phyloP scores from a whole-genome alignment of 2,329 filamentous ascomycete species.

The Ophiocordyceps australis region DNA sequence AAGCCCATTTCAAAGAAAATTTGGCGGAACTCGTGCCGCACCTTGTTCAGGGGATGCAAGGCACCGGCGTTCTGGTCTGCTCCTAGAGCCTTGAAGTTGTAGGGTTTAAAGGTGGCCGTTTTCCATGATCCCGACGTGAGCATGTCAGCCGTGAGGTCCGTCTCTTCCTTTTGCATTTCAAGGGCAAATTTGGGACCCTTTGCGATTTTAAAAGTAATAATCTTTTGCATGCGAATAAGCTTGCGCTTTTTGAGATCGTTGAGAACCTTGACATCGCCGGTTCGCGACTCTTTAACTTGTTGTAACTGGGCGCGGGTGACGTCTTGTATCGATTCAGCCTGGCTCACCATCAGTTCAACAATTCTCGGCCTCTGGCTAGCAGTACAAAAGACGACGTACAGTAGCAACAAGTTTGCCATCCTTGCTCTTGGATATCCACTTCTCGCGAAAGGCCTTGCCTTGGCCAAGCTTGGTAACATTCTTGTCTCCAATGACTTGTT shows the following conservation, averaged over 20 bases:
- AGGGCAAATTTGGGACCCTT: slow-evolving; percentile 82
- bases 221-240: slow-evolving; percentile 67
- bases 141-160: slow-evolving; percentile 90
- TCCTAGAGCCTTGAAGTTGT: slow-evolving; percentile 56
- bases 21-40: slow-evolving; percentile 84
- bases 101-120: slow-evolving; percentile 71
- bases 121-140: slow-evolving; percentile 79
- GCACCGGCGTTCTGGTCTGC: slow-evolving; percentile 42
- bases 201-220: slow-evolving; percentile 63
- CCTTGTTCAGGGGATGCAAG: slow-evolving; percentile 69
- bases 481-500: slow-evolving; percentile 53
- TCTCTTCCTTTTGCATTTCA: slow-evolving; percentile 83
- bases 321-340: slow-evolving; percentile 63
- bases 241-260: slow-evolving; percentile 85
- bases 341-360: background rate
- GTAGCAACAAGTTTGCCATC: slow-evolving; percentile 34
- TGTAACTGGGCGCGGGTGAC: slow-evolving; percentile 59
- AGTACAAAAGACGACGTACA: slow-evolving; percentile 17
- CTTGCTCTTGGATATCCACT: slow-evolving; percentile 48
- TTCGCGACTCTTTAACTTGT: slow-evolving; percentile 50
- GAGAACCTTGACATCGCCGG: slow-evolving; percentile 58
- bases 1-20: slow-evolving; percentile 99
- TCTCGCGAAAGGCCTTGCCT: slow-evolving; percentile 79
- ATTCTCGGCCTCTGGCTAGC: background rate
- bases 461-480: slow-evolving; percentile 68